Evolutionary conservation across 352 stramenopile genomes (phyloP).

Genomic region (Phytophthora constricta): DNA sequence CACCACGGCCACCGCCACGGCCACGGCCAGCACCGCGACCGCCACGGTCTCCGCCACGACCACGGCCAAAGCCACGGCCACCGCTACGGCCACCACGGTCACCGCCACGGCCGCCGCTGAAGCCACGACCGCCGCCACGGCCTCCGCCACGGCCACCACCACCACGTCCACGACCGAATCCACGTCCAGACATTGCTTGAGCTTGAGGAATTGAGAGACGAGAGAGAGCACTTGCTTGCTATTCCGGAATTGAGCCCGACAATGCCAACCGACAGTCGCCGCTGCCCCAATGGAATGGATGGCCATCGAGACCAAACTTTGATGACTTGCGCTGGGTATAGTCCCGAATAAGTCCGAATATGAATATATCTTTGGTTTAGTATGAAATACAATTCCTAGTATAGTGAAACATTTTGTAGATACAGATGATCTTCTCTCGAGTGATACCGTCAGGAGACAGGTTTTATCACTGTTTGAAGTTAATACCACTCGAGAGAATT

Average conservation of each 20-base stretch:
- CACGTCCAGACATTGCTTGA: conserved; percentile 60
- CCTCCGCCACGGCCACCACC: conserved; percentile 51
- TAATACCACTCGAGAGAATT: no score
- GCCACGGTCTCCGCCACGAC: conserved; percentile 50
- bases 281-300: conserved; percentile 24
- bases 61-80: conserved; percentile 41
- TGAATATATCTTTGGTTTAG: no score
- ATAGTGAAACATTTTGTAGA: no score
- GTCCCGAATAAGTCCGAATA: no score
- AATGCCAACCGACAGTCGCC: neutral
- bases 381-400: no score
- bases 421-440: no score
- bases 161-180: conserved; percentile 59
- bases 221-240: conserved; percentile 16
- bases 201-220: conserved; percentile 24
- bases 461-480: no score
- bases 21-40: conserved; percentile 52
- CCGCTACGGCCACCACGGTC: conserved; percentile 56
- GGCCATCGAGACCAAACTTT: no score
- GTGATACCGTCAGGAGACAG: no score
- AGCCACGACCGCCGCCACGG: conserved; percentile 54
- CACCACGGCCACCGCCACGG: conserved; percentile 67
- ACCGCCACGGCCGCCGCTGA: conserved; percentile 48
- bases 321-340: no score
- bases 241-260: conserved; percentile 30